Conservation (phyloP, 495 filamentous ascomycete genomes). For the Lophiotrema nucula region DNA sequence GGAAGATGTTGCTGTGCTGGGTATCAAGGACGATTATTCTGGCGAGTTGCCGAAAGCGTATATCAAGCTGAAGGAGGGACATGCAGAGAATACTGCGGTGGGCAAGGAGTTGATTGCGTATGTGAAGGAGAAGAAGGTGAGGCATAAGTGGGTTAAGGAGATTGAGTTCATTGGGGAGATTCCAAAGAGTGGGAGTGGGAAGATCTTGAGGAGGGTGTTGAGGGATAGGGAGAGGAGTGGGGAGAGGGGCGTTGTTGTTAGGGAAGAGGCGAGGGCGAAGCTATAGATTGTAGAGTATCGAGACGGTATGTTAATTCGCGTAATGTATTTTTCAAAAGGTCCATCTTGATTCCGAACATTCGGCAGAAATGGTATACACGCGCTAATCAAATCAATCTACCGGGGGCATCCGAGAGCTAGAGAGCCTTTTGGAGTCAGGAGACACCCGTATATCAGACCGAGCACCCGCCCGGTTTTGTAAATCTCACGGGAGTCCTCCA, state of each 20-base stretch:
- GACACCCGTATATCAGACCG: no score
- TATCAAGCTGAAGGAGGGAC: constrained; percentile 51
- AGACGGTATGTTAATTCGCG: no score
- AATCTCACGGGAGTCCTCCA: no score
- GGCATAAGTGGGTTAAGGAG: constrained; percentile 66
- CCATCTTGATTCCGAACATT: no score
- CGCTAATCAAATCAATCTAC: no score
- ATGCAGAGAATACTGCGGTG: constrained; percentile 35
- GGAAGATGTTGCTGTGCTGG: constrained; percentile 60
- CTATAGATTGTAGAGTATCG: no score
- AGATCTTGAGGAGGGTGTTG: constrained; percentile 63
- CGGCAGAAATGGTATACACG: no score
- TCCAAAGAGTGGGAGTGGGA: constrained; percentile 67
- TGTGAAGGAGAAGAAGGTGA: constrained; percentile 60
- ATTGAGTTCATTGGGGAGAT: constrained; percentile 62
- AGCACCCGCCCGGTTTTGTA: no score
- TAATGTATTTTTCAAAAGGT: no score
- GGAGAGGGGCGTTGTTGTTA: constrained; percentile 39
- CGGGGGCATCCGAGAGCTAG: no score
- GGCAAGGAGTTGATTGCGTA: constrained; percentile 51
- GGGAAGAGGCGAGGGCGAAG: constrained; percentile 43
- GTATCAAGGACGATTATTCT: constrained; percentile 57
- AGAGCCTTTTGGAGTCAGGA: no score
- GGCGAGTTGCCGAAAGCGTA: constrained; percentile 67
- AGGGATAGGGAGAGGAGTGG: constrained; percentile 43